Evolutionary conservation across 1,284 basidiomycete species (phyloP).

Genomic region (Ganoderma resinaceum): DNA sequence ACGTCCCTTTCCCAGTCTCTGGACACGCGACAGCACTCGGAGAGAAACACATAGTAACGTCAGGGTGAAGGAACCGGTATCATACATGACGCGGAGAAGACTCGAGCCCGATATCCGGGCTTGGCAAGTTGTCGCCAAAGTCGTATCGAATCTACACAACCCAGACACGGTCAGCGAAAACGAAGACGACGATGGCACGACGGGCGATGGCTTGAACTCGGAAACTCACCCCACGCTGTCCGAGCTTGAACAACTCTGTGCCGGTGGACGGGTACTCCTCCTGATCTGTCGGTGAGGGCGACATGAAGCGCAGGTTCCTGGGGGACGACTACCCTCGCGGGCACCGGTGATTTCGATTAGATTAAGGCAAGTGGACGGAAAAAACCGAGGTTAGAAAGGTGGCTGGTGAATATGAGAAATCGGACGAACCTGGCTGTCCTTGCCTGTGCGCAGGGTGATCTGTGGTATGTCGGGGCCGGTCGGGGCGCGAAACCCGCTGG

Average conservation of each 20-base stretch:
- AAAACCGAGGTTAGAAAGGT: background rate
- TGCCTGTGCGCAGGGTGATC: background rate
- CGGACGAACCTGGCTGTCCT: background rate
- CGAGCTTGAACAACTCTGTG: background rate
- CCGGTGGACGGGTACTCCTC: background rate
- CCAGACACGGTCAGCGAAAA: background rate
- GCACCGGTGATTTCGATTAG: too few species aligned
- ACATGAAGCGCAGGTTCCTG: background rate
- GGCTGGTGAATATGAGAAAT: background rate
- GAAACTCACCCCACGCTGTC: background rate
- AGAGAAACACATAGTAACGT: background rate
- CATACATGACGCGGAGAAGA: background rate
- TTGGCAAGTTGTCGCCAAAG: background rate
- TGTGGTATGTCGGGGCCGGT: background rate
- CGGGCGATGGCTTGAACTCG: too few species aligned
- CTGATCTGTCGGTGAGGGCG: background rate
- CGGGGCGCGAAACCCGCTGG: background rate
- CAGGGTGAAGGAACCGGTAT: background rate
- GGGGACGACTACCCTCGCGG: too few species aligned
- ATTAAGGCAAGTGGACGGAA: too few species aligned
- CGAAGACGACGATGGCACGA: background rate
- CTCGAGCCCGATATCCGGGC: background rate
- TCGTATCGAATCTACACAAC: background rate
- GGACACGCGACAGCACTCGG: too few species aligned
- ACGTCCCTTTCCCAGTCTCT: too few species aligned